phyloP scores from a whole-genome alignment of 23 red algal genomes.

The Gracilaria gracilis region DNA sequence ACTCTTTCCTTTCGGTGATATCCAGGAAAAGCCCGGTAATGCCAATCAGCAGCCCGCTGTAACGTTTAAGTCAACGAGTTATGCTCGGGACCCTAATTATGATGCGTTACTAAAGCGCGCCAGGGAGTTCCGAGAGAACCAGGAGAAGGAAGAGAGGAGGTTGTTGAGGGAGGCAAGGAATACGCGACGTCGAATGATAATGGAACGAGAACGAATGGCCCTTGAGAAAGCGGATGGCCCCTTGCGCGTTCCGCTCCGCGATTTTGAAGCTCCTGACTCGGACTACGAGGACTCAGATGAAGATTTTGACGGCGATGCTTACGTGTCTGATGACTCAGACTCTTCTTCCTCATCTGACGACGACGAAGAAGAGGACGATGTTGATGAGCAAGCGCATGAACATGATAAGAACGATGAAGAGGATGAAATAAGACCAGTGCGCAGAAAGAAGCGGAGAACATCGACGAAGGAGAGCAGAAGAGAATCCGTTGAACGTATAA shows the following conservation, averaged over 20 bases:
- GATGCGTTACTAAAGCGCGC: slow-evolving; percentile 67
- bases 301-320: slow-evolving; percentile 58
- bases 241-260: slow-evolving; percentile 12
- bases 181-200: slow-evolving; percentile 52
- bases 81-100: slow-evolving; percentile 21
- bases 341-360: slow-evolving; percentile 40
- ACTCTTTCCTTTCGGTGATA: not conserved
- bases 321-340: slow-evolving; percentile 34
- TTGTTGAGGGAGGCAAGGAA: slow-evolving; percentile 71
- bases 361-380: slow-evolving; percentile 33
- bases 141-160: slow-evolving; percentile 77
- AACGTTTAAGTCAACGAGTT: not conserved
- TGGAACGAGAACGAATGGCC: slow-evolving; percentile 44
- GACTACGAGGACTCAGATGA: slow-evolving; percentile 67
- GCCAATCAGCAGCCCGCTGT: slow-evolving; percentile 1
- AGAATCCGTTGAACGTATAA: not conserved
- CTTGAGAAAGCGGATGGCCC: slow-evolving; percentile 52
- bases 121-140: slow-evolving; percentile 67
- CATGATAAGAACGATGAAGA: slow-evolving; percentile 14
- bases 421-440: slow-evolving; percentile 23
- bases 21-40: not conserved
- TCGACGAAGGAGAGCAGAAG: not conserved
- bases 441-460: not conserved
- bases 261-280: slow-evolving; percentile 67
- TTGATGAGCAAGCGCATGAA: not conserved